Percentiles rank a stretch among this genome's conserved stretches.
phyloP scores from a whole-genome alignment of 192 early-diverging fungal genomes.

The Backusella macrospora region DNA sequence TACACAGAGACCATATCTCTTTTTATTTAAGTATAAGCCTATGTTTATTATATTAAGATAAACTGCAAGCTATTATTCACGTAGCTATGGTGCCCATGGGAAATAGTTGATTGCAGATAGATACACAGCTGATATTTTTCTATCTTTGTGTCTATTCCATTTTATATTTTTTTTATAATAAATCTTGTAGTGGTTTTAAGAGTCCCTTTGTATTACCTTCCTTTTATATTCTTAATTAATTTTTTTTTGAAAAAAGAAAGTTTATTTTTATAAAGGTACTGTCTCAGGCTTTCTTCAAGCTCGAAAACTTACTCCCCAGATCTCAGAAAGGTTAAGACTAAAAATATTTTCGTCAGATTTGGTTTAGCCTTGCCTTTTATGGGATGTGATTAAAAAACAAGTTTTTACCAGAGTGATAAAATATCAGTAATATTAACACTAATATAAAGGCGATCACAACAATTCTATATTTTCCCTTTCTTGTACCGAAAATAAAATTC shows the following conservation, averaged over 20 bases:
- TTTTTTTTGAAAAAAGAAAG: neutral
- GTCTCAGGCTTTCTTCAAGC: neutral
- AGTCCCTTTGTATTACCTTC: neutral
- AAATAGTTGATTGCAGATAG: conserved; percentile 70
- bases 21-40: conserved; percentile 31
- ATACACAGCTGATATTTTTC: conserved; percentile 49
- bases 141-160: conserved; percentile 60
- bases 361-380: neutral
- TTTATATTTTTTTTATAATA: conserved; percentile 69
- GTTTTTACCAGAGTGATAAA: neutral
- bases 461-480: neutral
- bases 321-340: conserved; percentile 6
- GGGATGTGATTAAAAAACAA: neutral
- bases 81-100: conserved; percentile 58
- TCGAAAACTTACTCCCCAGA: neutral
- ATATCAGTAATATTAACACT: neutral
- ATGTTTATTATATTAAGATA: conserved; percentile 28
- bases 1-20: neutral
- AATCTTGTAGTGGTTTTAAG: conserved; percentile 58
- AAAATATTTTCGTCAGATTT: neutral
- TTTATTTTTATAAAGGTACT: neutral
- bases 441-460: no score
- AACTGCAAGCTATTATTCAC: conserved; percentile 59
- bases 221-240: neutral
- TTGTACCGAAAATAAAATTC: neutral